These are phyloP conservation scores for Thielaviopsis musarum DNA, from an alignment of 2,329 filamentous ascomycete genomes.

Conservation along the genomic window DNA sequence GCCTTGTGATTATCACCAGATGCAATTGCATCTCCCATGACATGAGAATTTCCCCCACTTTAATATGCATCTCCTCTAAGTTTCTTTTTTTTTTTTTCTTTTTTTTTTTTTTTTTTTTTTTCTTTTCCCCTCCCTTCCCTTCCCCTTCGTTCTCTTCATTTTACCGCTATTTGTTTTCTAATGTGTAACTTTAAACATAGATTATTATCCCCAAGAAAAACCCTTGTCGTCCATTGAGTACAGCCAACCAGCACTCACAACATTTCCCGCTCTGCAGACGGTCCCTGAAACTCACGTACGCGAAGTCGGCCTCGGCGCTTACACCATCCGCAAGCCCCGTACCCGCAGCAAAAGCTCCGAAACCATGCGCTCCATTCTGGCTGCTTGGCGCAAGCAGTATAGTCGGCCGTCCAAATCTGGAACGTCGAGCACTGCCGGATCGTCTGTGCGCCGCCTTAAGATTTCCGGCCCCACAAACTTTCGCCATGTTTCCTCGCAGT, in stretches of 20 bases:
- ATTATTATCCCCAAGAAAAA: neutral
- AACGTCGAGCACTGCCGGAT: neutral
- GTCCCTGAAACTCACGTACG: constrained; percentile 17
- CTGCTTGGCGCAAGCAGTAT: constrained; percentile 21
- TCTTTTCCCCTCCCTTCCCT: neutral
- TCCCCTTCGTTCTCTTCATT: neutral
- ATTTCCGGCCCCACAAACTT: constrained; percentile 46
- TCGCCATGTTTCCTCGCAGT: constrained; percentile 25
- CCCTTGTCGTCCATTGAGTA: constrained; percentile 1
- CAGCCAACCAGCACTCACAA: constrained; percentile 1
- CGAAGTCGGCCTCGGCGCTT: constrained; percentile 19
- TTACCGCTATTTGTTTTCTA: constrained; percentile 1
- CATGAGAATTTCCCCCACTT: neutral
- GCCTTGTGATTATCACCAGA: neutral
- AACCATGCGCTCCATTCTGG: constrained; percentile 18
- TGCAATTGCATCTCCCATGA: neutral
- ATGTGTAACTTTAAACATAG: neutral
- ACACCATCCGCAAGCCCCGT: constrained; percentile 17
- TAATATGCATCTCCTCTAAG: neutral
- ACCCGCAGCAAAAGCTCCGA: constrained; percentile 13
- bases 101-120: neutral
- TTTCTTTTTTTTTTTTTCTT: constrained; percentile 1
- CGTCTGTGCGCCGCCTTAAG: constrained; percentile 28
- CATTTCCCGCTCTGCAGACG: constrained; percentile 14
- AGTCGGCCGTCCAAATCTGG: neutral